A percentile compares a stretch with the other conserved stretches of the same genome.
phyloP scores from a whole-genome alignment of 1,139 yeast species.

The Pichia sp. region DNA sequence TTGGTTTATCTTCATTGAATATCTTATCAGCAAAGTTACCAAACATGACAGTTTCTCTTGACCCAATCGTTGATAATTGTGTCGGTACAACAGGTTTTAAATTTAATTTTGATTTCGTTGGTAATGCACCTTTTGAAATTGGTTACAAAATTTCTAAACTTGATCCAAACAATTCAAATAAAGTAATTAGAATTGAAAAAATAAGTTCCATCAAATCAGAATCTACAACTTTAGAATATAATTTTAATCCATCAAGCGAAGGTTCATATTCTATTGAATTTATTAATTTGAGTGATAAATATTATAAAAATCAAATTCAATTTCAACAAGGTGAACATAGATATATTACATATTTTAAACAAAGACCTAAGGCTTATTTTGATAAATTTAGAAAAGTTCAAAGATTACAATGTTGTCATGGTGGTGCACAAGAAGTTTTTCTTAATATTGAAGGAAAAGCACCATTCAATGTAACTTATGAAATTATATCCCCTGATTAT shows the following conservation, averaged over 20 bases:
- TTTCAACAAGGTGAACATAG: constrained; percentile 36
- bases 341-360: constrained; percentile 47
- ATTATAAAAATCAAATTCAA: constrained; percentile 37
- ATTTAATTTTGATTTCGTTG: constrained; percentile 63
- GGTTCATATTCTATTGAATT: constrained; percentile 77
- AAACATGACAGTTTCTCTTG: constrained; percentile 43
- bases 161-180: constrained; percentile 29
- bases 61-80: constrained; percentile 74
- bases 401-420: constrained; percentile 36
- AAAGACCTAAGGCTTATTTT: constrained; percentile 40
- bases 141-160: constrained; percentile 56
- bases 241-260: constrained; percentile 71
- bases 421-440: constrained; percentile 38
- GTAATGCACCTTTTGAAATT: constrained; percentile 76
- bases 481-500: constrained; percentile 47
- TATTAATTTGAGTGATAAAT: constrained; percentile 47
- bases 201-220: constrained; percentile 27
- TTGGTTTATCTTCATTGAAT: constrained; percentile 23
- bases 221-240: constrained; percentile 37
- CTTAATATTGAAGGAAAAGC: constrained; percentile 66
- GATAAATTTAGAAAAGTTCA: constrained; percentile 17
- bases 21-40: constrained; percentile 38
- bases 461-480: constrained; percentile 70
- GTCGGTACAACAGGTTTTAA: constrained; percentile 82
- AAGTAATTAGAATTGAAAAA: constrained; percentile 33